Evolutionary conservation across 148 eudicot genomes (phyloP).

Genomic region (Talinum fruticosum): DNA sequence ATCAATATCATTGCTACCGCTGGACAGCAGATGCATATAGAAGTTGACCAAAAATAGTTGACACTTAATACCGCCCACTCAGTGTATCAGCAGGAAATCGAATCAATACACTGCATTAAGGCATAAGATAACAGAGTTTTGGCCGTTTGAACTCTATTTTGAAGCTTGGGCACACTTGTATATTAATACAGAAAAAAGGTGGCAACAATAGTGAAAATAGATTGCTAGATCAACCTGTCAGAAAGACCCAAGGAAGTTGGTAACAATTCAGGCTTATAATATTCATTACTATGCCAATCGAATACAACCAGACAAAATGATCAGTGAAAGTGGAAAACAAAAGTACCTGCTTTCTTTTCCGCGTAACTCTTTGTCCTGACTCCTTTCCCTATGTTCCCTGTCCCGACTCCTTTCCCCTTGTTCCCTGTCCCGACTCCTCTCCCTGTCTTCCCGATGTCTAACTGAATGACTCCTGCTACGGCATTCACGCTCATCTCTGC

Average conservation of each 20-base stretch:
- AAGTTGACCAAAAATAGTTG: neutral
- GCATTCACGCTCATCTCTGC: slow-evolving; percentile 27
- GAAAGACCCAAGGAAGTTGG: neutral
- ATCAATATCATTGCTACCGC: too few species aligned
- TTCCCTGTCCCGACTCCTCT: slow-evolving; percentile 38
- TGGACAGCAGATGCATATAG: neutral
- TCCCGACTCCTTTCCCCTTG: slow-evolving; percentile 40
- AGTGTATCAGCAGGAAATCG: neutral
- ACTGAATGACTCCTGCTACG: slow-evolving; percentile 50
- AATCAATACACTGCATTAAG: neutral
- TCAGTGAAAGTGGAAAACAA: neutral
- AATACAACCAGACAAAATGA: neutral
- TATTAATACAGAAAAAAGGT: neutral
- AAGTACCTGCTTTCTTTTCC: slow-evolving; percentile 36
- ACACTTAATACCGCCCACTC: neutral
- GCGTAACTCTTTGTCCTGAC: slow-evolving; percentile 37
- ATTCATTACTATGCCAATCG: neutral
- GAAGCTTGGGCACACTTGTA: neutral
- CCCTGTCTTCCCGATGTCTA: slow-evolving; percentile 47
- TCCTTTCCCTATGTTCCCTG: slow-evolving; percentile 34
- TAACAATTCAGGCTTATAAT: neutral
- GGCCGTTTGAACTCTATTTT: neutral
- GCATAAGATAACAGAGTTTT: neutral
- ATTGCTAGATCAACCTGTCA: neutral
- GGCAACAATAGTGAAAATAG: neutral